Percentiles rank a stretch among this genome's conserved stretches.
These are phyloP conservation scores for Trichosporon ovoides DNA, from an alignment of 1,284 basidiomycete genomes.

Conservation along the genomic window DNA sequence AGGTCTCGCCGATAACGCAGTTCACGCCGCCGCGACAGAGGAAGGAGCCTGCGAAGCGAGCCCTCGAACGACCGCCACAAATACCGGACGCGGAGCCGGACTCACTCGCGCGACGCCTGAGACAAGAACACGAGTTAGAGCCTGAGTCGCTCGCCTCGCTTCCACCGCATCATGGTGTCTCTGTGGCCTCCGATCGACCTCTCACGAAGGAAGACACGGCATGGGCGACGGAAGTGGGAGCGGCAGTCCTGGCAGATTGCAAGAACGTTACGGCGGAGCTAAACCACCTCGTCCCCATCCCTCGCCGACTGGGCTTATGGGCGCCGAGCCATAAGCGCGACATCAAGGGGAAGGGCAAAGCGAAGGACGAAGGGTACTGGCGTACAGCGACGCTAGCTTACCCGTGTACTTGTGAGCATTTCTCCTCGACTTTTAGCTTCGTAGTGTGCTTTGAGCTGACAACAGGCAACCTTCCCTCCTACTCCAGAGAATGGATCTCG, in stretches of 20 bases:
- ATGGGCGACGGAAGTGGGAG: conserved; percentile 16
- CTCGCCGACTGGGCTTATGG: background rate
- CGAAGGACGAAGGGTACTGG: conserved; percentile 18
- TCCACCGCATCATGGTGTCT: conserved; percentile 20
- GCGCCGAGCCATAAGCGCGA: too few relatives aligned
- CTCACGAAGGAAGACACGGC: conserved; percentile 2
- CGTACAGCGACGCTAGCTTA: conserved; percentile 27
- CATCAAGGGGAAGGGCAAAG: background rate
- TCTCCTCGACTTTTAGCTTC: too few relatives aligned
- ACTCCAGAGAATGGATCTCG: background rate
- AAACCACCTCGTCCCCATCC: background rate
- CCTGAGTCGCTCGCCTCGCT: conserved; percentile 16
- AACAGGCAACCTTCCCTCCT: conserved; percentile 7
- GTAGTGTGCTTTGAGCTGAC: background rate
- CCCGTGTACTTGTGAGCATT: conserved; percentile 30
- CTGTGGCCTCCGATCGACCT: conserved; percentile 15
- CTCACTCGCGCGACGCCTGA: too few relatives aligned
- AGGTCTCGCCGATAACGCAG: background rate
- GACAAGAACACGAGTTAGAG: too few relatives aligned
- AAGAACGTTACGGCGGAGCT: background rate
- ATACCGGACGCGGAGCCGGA: background rate
- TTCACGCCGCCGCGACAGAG: background rate
- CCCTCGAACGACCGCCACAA: background rate
- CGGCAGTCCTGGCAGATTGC: conserved; percentile 19
- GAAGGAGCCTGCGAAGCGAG: background rate